Percentiles rank a stretch among this genome's conserved stretches.
Conservation (phyloP, 1,284 basidiomycete species). For the Fomitopsis palustris region DNA sequence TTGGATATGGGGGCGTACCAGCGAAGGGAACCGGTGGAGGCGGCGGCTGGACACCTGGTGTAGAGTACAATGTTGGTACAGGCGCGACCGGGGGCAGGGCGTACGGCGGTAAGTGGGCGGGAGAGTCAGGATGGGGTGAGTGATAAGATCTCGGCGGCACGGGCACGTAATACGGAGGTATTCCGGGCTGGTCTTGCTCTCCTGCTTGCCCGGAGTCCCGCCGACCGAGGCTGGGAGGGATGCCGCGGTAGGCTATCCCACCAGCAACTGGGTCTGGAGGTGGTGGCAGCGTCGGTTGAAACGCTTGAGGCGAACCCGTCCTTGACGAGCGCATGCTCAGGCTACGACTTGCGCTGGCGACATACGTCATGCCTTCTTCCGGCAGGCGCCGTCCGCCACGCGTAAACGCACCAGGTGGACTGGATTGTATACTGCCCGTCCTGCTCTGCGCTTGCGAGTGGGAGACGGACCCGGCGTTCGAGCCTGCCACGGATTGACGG, state of each 20-base stretch:
- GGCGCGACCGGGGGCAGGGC: constrained; percentile 20
- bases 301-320: constrained; percentile 24
- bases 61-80: constrained; percentile 12
- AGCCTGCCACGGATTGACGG: constrained; percentile 14
- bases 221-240: constrained; percentile 6
- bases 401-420: constrained; percentile 30
- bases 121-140: constrained; percentile 22
- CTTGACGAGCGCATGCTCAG: constrained; percentile 24
- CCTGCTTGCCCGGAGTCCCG: constrained; percentile 9
- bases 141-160: constrained; percentile 12
- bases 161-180: constrained; percentile 14
- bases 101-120: constrained; percentile 18
- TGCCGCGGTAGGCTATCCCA: constrained; percentile 10
- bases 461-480: constrained; percentile 30
- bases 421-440: constrained; percentile 41
- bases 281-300: constrained; percentile 13
- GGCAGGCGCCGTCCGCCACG: constrained; percentile 28
- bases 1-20: constrained; percentile 28
- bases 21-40: constrained; percentile 15
- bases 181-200: constrained; percentile 2
- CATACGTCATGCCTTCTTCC: constrained; percentile 16
- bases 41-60: constrained; percentile 3
- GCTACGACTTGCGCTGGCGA: constrained; percentile 8
- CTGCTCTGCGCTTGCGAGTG: constrained; percentile 40
- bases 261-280: constrained; percentile 3